These are phyloP conservation scores for Cyamopsis tetragonoloba DNA, from an alignment of 306 rosid genomes.

Conservation along the genomic window DNA sequence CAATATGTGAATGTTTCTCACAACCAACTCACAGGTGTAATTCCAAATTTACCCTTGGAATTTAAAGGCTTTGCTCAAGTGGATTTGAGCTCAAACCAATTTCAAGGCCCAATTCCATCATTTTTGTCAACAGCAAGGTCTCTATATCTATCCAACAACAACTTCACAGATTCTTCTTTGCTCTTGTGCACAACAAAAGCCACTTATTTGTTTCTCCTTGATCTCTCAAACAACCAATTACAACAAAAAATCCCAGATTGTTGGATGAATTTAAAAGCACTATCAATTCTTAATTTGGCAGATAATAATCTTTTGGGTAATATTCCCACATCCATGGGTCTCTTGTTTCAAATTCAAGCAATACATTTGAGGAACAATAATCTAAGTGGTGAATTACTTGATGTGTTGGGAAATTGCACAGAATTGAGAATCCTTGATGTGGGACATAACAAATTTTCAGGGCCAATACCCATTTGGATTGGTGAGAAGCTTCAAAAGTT, in stretches of 20 bases:
- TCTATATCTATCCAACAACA: conserved; percentile 11
- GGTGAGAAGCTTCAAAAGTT: not conserved
- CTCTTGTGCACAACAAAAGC: not conserved
- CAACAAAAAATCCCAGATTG: conserved; percentile 5
- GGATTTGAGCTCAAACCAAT: conserved; percentile 25
- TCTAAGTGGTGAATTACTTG: conserved; percentile 22
- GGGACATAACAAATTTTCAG: conserved; percentile 14
- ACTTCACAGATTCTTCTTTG: not conserved
- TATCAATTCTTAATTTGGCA: not conserved
- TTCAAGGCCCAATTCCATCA: conserved; percentile 15
- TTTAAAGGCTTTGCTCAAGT: not conserved
- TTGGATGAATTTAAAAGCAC: not conserved
- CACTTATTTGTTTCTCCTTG: not conserved
- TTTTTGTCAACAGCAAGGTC: not conserved
- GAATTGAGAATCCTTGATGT: conserved; percentile 15
- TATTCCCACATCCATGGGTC: not conserved
- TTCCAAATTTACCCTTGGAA: conserved; percentile 1
- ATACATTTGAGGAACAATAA: not conserved
- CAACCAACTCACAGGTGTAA: conserved; percentile 22
- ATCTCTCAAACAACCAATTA: conserved; percentile 23
- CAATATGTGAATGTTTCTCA: not conserved
- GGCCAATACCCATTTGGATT: conserved; percentile 10
- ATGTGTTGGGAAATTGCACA: conserved; percentile 11
- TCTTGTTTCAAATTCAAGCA: not conserved
- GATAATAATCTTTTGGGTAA: conserved; percentile 2